Conservation (phyloP, 1,139 yeast species). For the Eremothecium cymbalariae region DNA sequence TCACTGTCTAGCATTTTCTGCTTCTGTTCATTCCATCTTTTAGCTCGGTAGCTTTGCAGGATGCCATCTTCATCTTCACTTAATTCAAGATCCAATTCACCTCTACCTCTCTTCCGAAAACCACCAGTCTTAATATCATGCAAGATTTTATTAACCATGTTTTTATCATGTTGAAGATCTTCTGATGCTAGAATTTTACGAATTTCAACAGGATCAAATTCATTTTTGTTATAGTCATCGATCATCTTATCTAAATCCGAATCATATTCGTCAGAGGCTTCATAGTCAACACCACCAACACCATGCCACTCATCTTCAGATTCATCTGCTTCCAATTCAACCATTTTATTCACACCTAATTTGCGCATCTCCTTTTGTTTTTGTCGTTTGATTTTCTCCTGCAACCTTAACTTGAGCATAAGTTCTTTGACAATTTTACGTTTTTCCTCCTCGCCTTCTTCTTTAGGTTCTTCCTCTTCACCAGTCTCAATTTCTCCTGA, state of each 20-base stretch:
- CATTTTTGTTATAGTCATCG: conserved; percentile 59
- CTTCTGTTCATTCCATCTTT: conserved; percentile 49
- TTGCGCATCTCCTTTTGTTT: conserved; percentile 34
- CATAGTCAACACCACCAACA: conserved; percentile 76
- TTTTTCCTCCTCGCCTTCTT: conserved; percentile 9
- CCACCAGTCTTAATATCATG: conserved; percentile 81
- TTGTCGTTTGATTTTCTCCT: conserved; percentile 37
- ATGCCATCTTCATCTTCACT: conserved; percentile 58
- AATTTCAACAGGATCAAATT: conserved; percentile 52
- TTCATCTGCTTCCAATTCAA: conserved; percentile 73
- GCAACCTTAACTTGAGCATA: conserved; percentile 23
- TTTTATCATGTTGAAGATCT: conserved; percentile 60
- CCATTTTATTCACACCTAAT: conserved; percentile 30
- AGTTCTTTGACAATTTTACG: conserved; percentile 14
- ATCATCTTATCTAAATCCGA: conserved; percentile 78
- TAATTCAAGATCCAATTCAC: conserved; percentile 56
- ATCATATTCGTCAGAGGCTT: conserved; percentile 54
- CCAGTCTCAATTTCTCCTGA: conserved; percentile 8
- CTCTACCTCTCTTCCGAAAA: conserved; percentile 55
- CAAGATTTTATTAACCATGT: conserved; percentile 62
- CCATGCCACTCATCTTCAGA: conserved; percentile 97
- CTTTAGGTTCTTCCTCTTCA: conserved; percentile 15
- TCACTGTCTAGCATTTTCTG: conserved; percentile 49
- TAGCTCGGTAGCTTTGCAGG: conserved; percentile 37
- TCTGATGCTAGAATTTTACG: conserved; percentile 57